A percentile compares a stretch with the other conserved stretches of the same genome.
phyloP scores from a whole-genome alignment of 2,329 filamentous ascomycete species.

The Apiospora sp. region DNA sequence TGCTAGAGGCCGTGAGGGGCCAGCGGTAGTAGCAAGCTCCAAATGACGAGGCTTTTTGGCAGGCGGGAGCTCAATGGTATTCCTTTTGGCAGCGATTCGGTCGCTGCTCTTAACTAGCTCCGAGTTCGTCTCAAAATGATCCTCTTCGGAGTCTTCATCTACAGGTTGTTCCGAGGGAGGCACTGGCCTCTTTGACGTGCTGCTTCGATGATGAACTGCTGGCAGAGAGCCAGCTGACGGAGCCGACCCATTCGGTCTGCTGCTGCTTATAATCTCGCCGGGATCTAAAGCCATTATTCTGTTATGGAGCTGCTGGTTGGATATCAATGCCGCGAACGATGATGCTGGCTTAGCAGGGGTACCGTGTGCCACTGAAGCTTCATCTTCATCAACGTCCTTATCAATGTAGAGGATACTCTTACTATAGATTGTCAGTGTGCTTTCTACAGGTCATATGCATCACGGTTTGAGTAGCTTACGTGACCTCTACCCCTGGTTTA shows the following conservation, averaged over 20 bases:
- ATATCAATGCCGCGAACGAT: constrained; percentile 21
- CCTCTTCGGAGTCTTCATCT: neutral
- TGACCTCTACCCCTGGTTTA: neutral
- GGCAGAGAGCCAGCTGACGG: neutral
- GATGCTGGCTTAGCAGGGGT: neutral
- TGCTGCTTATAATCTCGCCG: constrained; percentile 18
- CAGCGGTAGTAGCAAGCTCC: neutral
- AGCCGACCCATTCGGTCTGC: constrained; percentile 26
- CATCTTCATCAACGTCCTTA: constrained; percentile 28
- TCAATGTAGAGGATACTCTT: constrained; percentile 36
- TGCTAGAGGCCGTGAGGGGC: neutral
- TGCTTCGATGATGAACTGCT: neutral
- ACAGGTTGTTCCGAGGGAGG: neutral
- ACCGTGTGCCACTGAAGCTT: neutral
- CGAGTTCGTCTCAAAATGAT: constrained; percentile 1
- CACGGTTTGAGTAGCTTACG: neutral
- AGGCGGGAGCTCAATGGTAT: neutral
- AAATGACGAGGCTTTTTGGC: constrained; percentile 5
- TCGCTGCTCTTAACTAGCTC: neutral
- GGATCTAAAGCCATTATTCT: constrained; percentile 13
- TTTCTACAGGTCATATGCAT: neutral
- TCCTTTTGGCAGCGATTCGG: neutral
- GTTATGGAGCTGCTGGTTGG: constrained; percentile 30
- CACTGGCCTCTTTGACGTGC: neutral
- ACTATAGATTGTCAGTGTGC: constrained; percentile 35